phyloP scores from a whole-genome alignment of 352 stramenopile genomes.

The Pythium guiyangense region DNA sequence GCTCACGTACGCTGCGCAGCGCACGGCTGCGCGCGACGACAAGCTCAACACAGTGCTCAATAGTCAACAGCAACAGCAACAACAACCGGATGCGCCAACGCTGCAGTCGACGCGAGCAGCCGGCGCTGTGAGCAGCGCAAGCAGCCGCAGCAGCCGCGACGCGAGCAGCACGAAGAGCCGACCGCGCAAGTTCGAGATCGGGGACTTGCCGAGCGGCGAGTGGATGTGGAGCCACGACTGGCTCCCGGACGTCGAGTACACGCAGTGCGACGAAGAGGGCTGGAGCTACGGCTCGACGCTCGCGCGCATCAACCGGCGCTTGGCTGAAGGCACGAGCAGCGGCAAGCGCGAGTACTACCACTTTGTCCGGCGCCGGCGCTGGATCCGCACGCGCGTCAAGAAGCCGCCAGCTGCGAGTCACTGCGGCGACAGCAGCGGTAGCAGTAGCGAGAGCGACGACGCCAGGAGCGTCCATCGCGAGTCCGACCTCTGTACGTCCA shows the following conservation, averaged over 20 bases:
- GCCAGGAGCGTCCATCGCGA: background rate
- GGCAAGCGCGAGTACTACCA: conserved; percentile 76
- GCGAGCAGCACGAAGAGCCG: too few relatives aligned
- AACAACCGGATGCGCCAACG: conserved; percentile 2
- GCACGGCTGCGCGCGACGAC: conserved; percentile 36
- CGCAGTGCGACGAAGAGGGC: conserved; percentile 78
- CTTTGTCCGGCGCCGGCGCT: conserved; percentile 67
- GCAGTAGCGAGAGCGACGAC: conserved; percentile 2
- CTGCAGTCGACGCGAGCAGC: too few relatives aligned
- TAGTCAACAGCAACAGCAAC: conserved; percentile 17
- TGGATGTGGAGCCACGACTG: conserved; percentile 85
- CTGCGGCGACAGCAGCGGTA: conserved; percentile 1
- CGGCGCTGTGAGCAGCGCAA: too few relatives aligned
- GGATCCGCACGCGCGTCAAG: conserved; percentile 75
- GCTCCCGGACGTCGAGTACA: conserved; percentile 71
- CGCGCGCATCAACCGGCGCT: conserved; percentile 70
- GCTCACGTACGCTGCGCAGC: conserved; percentile 47
- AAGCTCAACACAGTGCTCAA: conserved; percentile 40
- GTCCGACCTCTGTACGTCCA: background rate
- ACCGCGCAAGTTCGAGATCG: conserved; percentile 35
- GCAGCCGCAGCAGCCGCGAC: too few relatives aligned
- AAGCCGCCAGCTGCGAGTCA: conserved; percentile 26
- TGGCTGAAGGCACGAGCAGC: conserved; percentile 74
- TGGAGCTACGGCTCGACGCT: conserved; percentile 86
- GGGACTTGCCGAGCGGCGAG: conserved; percentile 50